Conservation (phyloP, 2,329 filamentous ascomycete genomes). For the Diaporthe vexans region DNA sequence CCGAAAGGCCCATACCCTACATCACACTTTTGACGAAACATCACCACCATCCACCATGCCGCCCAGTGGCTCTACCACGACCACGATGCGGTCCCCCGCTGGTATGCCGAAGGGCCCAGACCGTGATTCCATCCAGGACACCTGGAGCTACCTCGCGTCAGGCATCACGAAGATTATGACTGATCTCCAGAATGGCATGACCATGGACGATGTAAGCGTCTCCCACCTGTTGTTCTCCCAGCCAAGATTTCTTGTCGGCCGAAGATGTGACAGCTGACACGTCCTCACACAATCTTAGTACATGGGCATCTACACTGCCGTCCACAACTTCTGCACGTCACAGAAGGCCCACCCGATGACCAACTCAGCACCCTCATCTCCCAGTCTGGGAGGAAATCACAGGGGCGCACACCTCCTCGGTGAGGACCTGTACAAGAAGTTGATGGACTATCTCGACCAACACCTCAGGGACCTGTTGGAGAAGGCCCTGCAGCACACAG, state of each 20-base stretch:
- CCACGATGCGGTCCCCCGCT: constrained; percentile 48
- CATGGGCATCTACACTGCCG: constrained; percentile 97
- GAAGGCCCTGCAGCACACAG: constrained; percentile 83
- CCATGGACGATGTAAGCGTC: constrained; percentile 83
- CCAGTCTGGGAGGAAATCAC: constrained; percentile 46
- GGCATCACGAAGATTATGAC: constrained; percentile 95
- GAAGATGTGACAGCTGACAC: constrained; percentile 40
- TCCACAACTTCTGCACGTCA: constrained; percentile 99
- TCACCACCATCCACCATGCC: constrained; percentile 47
- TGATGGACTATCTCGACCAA: constrained; percentile 85
- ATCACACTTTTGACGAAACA: constrained; percentile 29
- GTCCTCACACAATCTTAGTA: constrained; percentile 66
- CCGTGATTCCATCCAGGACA: constrained; percentile 68
- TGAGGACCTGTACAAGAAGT: constrained; percentile 93
- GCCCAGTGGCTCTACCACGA: constrained; percentile 40
- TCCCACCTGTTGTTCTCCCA: background rate
- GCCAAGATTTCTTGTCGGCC: constrained; percentile 35
- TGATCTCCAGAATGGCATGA: constrained; percentile 90
- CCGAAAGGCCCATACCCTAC: constrained; percentile 26
- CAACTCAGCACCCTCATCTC: constrained; percentile 66
- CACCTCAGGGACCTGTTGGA: constrained; percentile 81
- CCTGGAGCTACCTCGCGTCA: constrained; percentile 87
- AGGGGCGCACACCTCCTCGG: constrained; percentile 84
- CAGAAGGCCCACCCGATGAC: constrained; percentile 77
- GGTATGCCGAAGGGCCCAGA: constrained; percentile 72